Percentiles rank a stretch among this genome's conserved stretches.
phyloP scores from a whole-genome alignment of 768 basidiomycete genomes.

The Agaricus subrufescens region DNA sequence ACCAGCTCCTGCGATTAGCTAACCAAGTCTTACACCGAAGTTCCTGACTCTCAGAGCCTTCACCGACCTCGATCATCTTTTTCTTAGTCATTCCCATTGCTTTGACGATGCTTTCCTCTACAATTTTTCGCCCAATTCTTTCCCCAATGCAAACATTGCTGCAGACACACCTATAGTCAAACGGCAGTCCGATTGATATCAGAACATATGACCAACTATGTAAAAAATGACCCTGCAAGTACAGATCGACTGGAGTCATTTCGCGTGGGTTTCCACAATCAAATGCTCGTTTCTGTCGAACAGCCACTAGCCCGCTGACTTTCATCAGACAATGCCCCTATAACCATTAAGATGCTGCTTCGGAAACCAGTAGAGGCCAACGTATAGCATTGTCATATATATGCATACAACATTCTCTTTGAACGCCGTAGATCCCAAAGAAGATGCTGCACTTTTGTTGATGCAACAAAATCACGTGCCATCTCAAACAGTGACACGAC shows the following conservation, averaged over 20 bases:
- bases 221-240: slow-evolving; percentile 36
- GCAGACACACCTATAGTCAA: slow-evolving; percentile 42
- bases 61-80: slow-evolving; percentile 46
- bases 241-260: slow-evolving; percentile 44
- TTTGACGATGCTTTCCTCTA: slow-evolving; percentile 59
- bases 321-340: slow-evolving; percentile 21
- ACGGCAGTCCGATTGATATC: slow-evolving; percentile 73
- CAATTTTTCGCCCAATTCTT: slow-evolving; percentile 62
- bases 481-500: no score
- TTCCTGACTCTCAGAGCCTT: slow-evolving; percentile 32
- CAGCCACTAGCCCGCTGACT: slow-evolving; percentile 55
- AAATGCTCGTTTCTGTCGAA: slow-evolving; percentile 56
- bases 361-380: slow-evolving; percentile 53
- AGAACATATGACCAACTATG: slow-evolving; percentile 48
- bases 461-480: no score
- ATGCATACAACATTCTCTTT: slow-evolving; percentile 30
- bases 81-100: slow-evolving; percentile 63
- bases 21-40: slow-evolving; percentile 54
- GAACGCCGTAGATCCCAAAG: slow-evolving; percentile 34
- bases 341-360: slow-evolving; percentile 26
- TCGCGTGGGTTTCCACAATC: slow-evolving; percentile 66
- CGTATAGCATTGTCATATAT: slow-evolving; percentile 31
- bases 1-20: slow-evolving; percentile 64
- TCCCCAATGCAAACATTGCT: slow-evolving; percentile 54
- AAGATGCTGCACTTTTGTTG: no score